Base-by-base conservation (phyloP, 1,139 yeast genomes). In the Candida sp. region DNA sequence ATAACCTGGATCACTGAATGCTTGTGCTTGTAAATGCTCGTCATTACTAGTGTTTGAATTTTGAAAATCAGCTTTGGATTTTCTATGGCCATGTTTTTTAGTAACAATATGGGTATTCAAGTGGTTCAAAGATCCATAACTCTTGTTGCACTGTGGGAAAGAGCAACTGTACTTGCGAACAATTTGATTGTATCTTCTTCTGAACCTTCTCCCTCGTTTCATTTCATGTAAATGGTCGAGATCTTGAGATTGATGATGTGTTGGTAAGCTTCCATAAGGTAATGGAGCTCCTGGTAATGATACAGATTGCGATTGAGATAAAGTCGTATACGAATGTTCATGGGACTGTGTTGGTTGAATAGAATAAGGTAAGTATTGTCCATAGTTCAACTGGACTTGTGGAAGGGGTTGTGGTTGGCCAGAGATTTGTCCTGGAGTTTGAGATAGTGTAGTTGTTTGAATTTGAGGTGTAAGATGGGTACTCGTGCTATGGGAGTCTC, bases 91-190 rank as follows among this genome's bases (percentile, higher is more conserved):
- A 57, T 86, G 95, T 40, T 76, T 78, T 52, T 86, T 87, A 57
- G 86, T 77, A 4, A 79, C 75, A 21, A 86, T 83, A 58, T 86
- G 95, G 11, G 91, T 86, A 59, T 86, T 86, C 41, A 86, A 66
- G 60, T 86, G 95, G 60, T 86, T 86, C 41, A 86, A 66, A 21
- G 89, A 82, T 2, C 95, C 95, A 58, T 86, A 86, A 41, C 85
- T 81, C 62, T 86, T 86, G 36, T 75, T 66, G 56, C 95, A 86
- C 2, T 77, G 79, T 8, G 77, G 74, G 53, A 55, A 81, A 40
- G 76, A 75, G 58, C 95, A 86, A 39, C 66, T 69, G 62, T 84
- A 86, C 36, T 82, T 66, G 38, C 95, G 70, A 43, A 81, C 81
- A 54, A 86, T 84, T 58, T 86, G 91, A 53, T 82, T 81, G 53